These are phyloP conservation scores for Rhizopogon sp. DNA, from an alignment of 768 basidiomycete species.

Conservation along the genomic window DNA sequence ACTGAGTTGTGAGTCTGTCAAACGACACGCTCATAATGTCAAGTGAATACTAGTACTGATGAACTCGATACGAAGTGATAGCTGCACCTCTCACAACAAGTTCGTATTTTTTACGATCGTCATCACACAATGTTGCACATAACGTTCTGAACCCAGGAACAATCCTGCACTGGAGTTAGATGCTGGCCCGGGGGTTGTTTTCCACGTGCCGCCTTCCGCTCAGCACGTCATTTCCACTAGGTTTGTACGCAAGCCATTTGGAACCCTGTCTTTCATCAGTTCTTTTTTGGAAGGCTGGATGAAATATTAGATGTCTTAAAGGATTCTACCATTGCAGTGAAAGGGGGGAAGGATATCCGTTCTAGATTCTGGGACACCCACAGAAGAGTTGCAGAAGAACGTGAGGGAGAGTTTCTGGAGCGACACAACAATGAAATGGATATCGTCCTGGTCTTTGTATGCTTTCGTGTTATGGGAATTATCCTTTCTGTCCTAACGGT, in stretches of 20 bases:
- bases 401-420: slow-evolving; percentile 2
- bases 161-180: neutral
- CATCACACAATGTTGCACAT: neutral
- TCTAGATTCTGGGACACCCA: slow-evolving; percentile 1
- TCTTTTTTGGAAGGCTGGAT: neutral
- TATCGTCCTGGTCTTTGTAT: slow-evolving; percentile 6
- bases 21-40: neutral
- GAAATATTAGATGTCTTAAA: neutral
- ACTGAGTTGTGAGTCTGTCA: neutral
- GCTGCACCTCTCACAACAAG: neutral
- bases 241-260: neutral
- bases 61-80: neutral
- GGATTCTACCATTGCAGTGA: neutral
- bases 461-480: neutral
- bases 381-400: slow-evolving; percentile 1
- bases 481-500: neutral
- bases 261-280: neutral
- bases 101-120: neutral
- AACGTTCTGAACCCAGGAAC: neutral
- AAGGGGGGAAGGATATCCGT: slow-evolving; percentile 3
- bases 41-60: neutral
- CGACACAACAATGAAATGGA: slow-evolving; percentile 6
- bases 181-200: neutral
- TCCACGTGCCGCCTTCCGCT: neutral
- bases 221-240: neutral